Conservation (phyloP, 2,329 filamentous ascomycete species). For the Alternaria hordeiaustralica region DNA sequence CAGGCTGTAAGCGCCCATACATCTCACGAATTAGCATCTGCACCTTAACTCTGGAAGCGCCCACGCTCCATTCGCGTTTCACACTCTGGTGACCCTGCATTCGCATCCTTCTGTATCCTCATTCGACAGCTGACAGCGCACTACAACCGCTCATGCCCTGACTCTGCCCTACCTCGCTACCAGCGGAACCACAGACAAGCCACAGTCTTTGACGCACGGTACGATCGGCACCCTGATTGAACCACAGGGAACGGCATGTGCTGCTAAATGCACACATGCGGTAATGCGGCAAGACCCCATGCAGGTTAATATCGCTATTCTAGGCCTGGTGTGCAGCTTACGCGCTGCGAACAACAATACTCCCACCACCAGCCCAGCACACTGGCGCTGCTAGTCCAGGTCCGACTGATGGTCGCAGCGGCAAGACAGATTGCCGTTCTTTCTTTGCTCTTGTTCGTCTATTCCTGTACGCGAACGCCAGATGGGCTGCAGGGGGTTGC, state of each 20-base stretch:
- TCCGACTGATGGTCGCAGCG: slow-evolving; percentile 21
- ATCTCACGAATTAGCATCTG: slow-evolving; percentile 30
- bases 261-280: slow-evolving; percentile 20
- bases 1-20: slow-evolving; percentile 38
- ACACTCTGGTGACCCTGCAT: slow-evolving; percentile 27
- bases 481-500: slow-evolving; percentile 10
- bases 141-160: slow-evolving; percentile 3
- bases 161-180: slow-evolving; percentile 4
- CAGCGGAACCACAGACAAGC: slow-evolving; percentile 10
- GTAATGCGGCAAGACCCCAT: slow-evolving; percentile 10
- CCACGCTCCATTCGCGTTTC: slow-evolving; percentile 33
- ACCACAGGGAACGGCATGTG: slow-evolving; percentile 7
- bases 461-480: slow-evolving; percentile 10
- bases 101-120: slow-evolving; percentile 8
- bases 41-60: slow-evolving; percentile 34
- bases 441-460: slow-evolving; percentile 14
- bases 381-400: slow-evolving; percentile 6
- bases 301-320: slow-evolving; percentile 27
- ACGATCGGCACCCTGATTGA: slow-evolving; percentile 9
- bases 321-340: slow-evolving; percentile 26
- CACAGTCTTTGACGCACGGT: slow-evolving; percentile 10
- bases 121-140: slow-evolving; percentile 20
- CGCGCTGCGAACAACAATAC: slow-evolving; percentile 32
- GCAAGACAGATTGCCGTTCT: slow-evolving; percentile 28
- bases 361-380: slow-evolving; percentile 11